These are phyloP conservation scores for Apiospora kogelbergensis DNA, from an alignment of 2,329 filamentous ascomycete genomes.

Conservation along the genomic window DNA sequence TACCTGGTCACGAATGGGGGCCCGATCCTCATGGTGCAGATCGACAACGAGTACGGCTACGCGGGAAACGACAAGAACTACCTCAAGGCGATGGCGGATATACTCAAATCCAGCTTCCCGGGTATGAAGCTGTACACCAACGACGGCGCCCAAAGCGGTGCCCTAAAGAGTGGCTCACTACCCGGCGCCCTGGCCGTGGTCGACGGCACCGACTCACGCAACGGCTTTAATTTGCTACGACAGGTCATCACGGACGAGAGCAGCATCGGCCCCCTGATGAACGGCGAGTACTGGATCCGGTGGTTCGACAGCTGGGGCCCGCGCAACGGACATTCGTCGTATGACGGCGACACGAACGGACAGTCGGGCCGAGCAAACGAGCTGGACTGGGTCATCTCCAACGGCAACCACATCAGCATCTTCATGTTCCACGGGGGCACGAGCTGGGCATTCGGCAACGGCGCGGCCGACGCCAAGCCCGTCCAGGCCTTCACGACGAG, in stretches of 20 bases:
- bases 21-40: conserved; percentile 49
- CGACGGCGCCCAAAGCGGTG: conserved; percentile 44
- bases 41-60: conserved; percentile 53
- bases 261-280: conserved; percentile 43
- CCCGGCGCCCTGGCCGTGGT: conserved; percentile 44
- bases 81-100: conserved; percentile 38
- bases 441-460: conserved; percentile 49
- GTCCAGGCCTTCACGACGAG: conserved; percentile 42
- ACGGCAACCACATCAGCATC: conserved; percentile 41
- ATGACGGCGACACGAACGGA: conserved; percentile 24
- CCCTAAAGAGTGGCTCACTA: conserved; percentile 42
- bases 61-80: conserved; percentile 47
- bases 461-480: conserved; percentile 41
- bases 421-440: conserved; percentile 56
- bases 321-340: conserved; percentile 36
- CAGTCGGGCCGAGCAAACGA: conserved; percentile 31
- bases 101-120: conserved; percentile 39
- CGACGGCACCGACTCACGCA: conserved; percentile 41
- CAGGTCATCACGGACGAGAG: conserved; percentile 41
- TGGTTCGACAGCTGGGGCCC: conserved; percentile 45
- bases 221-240: conserved; percentile 41
- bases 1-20: conserved; percentile 36
- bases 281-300: conserved; percentile 50
- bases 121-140: conserved; percentile 49
- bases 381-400: conserved; percentile 35